Evolutionary conservation across 2,329 filamentous ascomycete genomes (phyloP).

Genomic region (Ambrosiella cleistominuta): DNA sequence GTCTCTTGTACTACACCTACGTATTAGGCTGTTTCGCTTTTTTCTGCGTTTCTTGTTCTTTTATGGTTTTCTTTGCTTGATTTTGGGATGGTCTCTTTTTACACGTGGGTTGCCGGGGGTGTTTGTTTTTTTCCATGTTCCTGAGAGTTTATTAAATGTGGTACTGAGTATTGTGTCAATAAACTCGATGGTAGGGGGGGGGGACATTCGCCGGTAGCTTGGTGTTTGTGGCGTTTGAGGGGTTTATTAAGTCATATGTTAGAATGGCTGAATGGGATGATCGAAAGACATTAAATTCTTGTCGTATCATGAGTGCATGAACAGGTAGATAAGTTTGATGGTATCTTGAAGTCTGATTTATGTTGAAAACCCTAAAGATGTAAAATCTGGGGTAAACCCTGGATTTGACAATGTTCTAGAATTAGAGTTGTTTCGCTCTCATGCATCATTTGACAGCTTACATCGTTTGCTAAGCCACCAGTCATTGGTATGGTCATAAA

Average conservation of each 20-base stretch:
- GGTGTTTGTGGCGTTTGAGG: constrained; percentile 1
- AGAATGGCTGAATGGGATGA: not conserved
- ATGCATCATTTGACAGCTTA: too few relatives aligned
- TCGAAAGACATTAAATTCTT: not conserved
- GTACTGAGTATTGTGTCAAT: not conserved
- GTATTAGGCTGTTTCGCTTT: constrained; percentile 1
- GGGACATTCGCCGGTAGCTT: not conserved
- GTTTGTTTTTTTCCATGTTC: not conserved
- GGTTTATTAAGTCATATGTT: not conserved
- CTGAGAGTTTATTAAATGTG: not conserved
- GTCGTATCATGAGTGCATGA: not conserved
- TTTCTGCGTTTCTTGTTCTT: constrained; percentile 1
- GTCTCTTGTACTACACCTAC: not conserved
- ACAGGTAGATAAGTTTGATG: not conserved
- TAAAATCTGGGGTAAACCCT: too few relatives aligned
- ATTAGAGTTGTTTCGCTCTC: too few relatives aligned
- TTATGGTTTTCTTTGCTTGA: constrained; percentile 2
- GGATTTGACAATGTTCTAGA: too few relatives aligned
- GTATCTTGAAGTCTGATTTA: too few relatives aligned
- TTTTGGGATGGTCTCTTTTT: constrained; percentile 6
- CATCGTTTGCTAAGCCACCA: too few relatives aligned
- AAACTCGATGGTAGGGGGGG: too few relatives aligned
- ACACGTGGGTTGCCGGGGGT: not conserved
- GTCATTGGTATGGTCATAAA: too few relatives aligned
- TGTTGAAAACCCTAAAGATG: too few relatives aligned